Conservation (phyloP, 1,139 yeast species). For the Yamadazyma siamensis region DNA sequence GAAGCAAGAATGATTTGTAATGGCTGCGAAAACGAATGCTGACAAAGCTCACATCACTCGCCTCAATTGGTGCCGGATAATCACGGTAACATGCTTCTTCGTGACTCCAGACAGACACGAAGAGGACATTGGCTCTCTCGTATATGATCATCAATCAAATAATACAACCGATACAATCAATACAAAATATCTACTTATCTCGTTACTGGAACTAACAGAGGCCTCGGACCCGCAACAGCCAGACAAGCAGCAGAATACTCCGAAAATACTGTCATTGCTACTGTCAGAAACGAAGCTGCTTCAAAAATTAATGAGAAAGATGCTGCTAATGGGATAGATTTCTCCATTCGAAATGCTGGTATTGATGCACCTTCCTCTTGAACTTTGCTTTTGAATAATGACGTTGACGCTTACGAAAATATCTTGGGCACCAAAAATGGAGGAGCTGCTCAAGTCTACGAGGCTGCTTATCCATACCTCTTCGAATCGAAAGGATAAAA, state of each 20-base stretch:
- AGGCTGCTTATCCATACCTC: slow-evolving; percentile 11
- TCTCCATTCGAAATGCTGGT: slow-evolving; percentile 11
- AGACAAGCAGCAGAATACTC: slow-evolving; percentile 10
- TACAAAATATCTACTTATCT: slow-evolving; percentile 13
- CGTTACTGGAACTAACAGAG: slow-evolving; percentile 21
- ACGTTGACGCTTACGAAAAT: slow-evolving; percentile 7
- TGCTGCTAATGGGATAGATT: slow-evolving; percentile 13
- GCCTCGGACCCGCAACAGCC: slow-evolving; percentile 17
- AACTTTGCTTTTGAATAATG: slow-evolving; percentile 3
- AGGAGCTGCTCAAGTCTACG: slow-evolving; percentile 12
- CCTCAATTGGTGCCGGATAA: too few relatives aligned
- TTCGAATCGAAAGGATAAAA: slow-evolving; percentile 8
- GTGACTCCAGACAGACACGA: too few relatives aligned
- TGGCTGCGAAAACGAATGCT: too few relatives aligned
- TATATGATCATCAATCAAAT: too few relatives aligned
- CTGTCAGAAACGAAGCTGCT: slow-evolving; percentile 7
- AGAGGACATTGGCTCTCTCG: too few relatives aligned
- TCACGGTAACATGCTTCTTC: too few relatives aligned
- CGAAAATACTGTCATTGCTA: slow-evolving; percentile 6
- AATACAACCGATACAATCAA: not conserved
- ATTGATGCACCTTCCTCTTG: slow-evolving; percentile 4
- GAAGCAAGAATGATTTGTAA: too few relatives aligned
- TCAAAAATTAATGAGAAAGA: slow-evolving; percentile 7
- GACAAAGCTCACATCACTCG: too few relatives aligned
- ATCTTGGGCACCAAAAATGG: slow-evolving; percentile 8